These are phyloP conservation scores for Exophiala phaeomuriformis DNA, from an alignment of 2,329 filamentous ascomycete species.

Conservation along the genomic window DNA sequence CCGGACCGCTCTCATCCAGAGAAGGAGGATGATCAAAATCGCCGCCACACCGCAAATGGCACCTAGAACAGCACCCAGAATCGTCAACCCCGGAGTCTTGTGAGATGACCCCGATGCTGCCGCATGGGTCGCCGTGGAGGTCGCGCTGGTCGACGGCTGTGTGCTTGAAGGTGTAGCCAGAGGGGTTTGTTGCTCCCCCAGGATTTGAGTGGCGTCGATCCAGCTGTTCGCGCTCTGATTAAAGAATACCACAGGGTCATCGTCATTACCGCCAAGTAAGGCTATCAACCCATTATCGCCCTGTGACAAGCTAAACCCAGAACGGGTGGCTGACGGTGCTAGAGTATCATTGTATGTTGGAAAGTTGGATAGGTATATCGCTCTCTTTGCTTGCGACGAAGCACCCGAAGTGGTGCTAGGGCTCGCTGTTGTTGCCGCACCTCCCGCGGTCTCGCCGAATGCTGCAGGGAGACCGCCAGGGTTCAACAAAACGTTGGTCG, in stretches of 20 bases:
- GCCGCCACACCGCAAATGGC: slow-evolving; percentile 67
- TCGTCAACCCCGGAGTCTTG: slow-evolving; percentile 43
- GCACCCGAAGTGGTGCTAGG: slow-evolving; percentile 27
- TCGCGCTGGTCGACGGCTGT: slow-evolving; percentile 27
- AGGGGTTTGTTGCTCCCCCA: slow-evolving; percentile 44
- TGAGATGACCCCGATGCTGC: slow-evolving; percentile 32
- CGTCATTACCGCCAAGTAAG: slow-evolving; percentile 64
- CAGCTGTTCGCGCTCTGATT: slow-evolving; percentile 68
- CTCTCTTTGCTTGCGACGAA: slow-evolving; percentile 41
- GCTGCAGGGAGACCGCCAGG: slow-evolving; percentile 47
- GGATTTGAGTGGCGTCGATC: slow-evolving; percentile 61
- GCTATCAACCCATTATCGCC: slow-evolving; percentile 60
- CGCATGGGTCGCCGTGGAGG: slow-evolving; percentile 30
- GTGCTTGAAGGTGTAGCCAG: slow-evolving; percentile 27
- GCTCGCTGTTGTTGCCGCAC: slow-evolving; percentile 34
- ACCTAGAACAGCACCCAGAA: slow-evolving; percentile 75
- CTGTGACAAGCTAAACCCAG: slow-evolving; percentile 65
- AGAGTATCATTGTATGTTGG: slow-evolving; percentile 69
- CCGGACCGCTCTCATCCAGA: slow-evolving; percentile 57
- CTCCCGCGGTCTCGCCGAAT: slow-evolving; percentile 44
- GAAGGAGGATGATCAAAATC: slow-evolving; percentile 63
- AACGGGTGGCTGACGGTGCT: slow-evolving; percentile 58
- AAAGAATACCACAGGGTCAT: slow-evolving; percentile 68
- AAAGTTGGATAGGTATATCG: slow-evolving; percentile 58
- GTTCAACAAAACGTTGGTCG: slow-evolving; percentile 60